Conservation (phyloP, 495 filamentous ascomycete species). For the Xylaria flabelliformis region DNA sequence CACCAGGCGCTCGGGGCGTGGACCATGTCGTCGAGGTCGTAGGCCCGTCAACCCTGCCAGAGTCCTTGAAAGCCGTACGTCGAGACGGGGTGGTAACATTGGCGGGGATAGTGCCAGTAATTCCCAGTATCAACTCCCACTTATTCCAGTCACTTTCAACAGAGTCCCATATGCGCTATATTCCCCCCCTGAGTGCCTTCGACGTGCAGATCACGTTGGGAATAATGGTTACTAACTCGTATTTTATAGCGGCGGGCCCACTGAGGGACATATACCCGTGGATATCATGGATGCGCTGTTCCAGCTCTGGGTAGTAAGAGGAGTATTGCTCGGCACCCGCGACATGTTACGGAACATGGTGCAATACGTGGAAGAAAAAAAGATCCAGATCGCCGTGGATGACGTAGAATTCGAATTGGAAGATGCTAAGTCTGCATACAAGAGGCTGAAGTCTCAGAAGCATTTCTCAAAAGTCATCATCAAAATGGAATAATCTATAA, state of each 20-base stretch:
- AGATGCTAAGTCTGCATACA: constrained; percentile 52
- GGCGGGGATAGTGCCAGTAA: background rate
- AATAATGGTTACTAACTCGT: background rate
- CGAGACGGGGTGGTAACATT: background rate
- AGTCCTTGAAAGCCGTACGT: background rate
- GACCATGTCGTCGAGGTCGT: constrained; percentile 30
- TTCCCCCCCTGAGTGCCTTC: background rate
- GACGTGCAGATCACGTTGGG: background rate
- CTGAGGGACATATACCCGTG: background rate
- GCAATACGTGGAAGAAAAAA: constrained; percentile 45
- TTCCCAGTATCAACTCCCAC: background rate
- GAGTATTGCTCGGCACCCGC: constrained; percentile 2
- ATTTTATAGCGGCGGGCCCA: background rate
- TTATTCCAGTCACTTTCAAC: background rate
- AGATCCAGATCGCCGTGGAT: constrained; percentile 70
- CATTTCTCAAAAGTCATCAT: constrained; percentile 51
- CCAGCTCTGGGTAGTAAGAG: background rate
- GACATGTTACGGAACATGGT: constrained; percentile 55
- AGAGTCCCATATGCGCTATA: background rate
- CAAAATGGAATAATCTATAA: constrained; percentile 57
- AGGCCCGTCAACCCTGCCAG: constrained; percentile 47
- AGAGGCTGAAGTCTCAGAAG: constrained; percentile 65
- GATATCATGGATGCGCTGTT: constrained; percentile 1
- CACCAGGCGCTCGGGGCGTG: constrained; percentile 27
- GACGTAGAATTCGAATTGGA: constrained; percentile 63